These are phyloP conservation scores for Gigaspora rosea DNA, from an alignment of 192 early-diverging fungal species.

Conservation along the genomic window DNA sequence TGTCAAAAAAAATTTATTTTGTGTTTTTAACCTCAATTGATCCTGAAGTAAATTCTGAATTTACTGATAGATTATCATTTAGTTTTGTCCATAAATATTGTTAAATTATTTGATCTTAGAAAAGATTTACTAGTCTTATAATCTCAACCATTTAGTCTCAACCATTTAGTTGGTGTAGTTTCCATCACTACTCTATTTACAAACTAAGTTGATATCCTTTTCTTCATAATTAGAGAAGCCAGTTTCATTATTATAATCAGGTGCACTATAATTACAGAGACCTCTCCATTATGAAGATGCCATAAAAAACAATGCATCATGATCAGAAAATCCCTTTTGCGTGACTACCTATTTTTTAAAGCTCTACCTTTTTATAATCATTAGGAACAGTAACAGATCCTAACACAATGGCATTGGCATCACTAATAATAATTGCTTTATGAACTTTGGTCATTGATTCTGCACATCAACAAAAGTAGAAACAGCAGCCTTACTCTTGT, in stretches of 20 bases:
- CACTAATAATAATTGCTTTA: slow-evolving; percentile 18
- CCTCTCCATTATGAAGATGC: background rate
- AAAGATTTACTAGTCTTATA: background rate
- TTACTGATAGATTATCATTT: background rate
- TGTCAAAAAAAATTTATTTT: background rate
- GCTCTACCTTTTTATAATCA: background rate
- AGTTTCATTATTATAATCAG: background rate
- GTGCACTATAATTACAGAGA: background rate
- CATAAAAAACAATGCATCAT: background rate
- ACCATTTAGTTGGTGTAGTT: background rate
- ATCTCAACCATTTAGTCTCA: too few species aligned
- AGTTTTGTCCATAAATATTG: background rate
- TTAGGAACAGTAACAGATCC: slow-evolving; percentile 1
- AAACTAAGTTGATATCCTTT: background rate
- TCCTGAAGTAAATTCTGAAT: background rate
- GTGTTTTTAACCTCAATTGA: slow-evolving; percentile 1
- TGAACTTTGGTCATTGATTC: slow-evolving; percentile 29
- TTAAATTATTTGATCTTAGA: background rate
- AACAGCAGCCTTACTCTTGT: slow-evolving; percentile 7
- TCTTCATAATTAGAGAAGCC: background rate
- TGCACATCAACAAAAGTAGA: slow-evolving; percentile 23
- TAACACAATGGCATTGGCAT: slow-evolving; percentile 2
- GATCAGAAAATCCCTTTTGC: background rate
- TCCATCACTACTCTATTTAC: background rate
- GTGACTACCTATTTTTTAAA: background rate